Base-by-base conservation (phyloP, 352 stramenopile species). In the Paralagenidium karlingii region DNA sequence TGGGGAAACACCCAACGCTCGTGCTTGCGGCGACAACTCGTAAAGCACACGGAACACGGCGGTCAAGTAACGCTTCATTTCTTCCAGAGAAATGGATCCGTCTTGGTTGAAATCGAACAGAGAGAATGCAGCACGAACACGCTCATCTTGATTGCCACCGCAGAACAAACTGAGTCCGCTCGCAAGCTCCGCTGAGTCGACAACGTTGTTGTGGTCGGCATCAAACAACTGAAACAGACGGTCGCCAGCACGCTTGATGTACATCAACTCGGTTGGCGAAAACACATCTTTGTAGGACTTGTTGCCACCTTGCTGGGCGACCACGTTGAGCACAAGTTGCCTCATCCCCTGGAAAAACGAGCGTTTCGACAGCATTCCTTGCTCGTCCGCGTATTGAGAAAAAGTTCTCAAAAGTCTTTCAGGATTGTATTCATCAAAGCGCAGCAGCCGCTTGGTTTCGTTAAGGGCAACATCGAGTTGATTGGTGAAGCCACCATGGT, bases 41-140 rank as follows among this genome's bases (percentile, higher is more conserved):
- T 53, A 54, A 6, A 54, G 43, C 10, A 54, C 47, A 12, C 38
- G 25, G 21, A 52, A 54, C 1, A 54, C 47, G 25, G 26, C 32
- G 25, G 20, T 49, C 16, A 54, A 30, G 31, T 54, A 54, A 16
- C 44, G 27, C 27, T 21, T 53, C 51, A 62, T 46, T 40, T 62
- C 51, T 11, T 51, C 50, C 6, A 55, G 19, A 13, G 50, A 58
- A 34, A 62, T 58, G 8, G 19, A 7, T 8, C 53, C 53, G 21
- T 60, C 54, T 15, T 43, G 34, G 26, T 60, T 51, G 11, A 49
- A 47, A 33, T 62, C 53, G 18, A 60, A 61, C 13, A 62, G 47
- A 8, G 38, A 18, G 31, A 62, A 62, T 16, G 47, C 50, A 4
- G 51, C 55, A 15, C 45, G 33, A 12, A 54, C 52, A 25, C 47